These are phyloP conservation scores for Solanum phureja DNA, from an alignment of 257 asterid genomes.

Conservation along the genomic window DNA sequence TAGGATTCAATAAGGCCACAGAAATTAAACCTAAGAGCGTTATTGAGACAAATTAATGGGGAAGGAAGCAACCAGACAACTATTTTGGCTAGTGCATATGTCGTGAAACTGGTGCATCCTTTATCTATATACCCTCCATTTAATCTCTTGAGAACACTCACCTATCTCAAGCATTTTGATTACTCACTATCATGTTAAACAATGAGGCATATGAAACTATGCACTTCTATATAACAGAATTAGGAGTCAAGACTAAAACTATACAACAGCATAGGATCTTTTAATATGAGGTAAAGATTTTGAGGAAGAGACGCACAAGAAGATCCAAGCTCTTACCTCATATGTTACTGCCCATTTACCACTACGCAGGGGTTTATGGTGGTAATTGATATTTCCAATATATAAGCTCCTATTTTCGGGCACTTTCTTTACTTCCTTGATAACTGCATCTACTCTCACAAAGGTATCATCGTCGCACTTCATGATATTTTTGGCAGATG, in stretches of 20 bases:
- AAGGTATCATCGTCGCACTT: constrained; percentile 92
- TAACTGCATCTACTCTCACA: constrained; percentile 76
- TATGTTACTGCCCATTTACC: constrained; percentile 97
- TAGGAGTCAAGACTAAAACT: not conserved
- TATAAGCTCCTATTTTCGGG: constrained; percentile 50
- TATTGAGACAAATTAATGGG: not conserved
- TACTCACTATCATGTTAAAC: not conserved
- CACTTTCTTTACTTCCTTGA: constrained; percentile 54
- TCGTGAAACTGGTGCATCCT: not conserved
- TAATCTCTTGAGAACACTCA: not conserved
- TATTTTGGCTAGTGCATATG: not conserved
- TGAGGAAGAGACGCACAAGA: not conserved
- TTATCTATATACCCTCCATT: not conserved
- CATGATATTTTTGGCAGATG: constrained; percentile 69
- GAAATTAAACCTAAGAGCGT: not conserved
- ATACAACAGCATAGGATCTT: not conserved
- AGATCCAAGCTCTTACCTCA: constrained; percentile 33
- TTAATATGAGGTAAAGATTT: not conserved
- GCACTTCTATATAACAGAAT: not conserved
- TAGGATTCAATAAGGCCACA: not conserved
- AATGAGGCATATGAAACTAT: not conserved
- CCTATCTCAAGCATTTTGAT: not conserved
- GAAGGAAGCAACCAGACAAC: not conserved
- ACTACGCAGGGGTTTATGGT: constrained; percentile 74
- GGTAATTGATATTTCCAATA: constrained; percentile 79